Evolutionary conservation across 495 filamentous ascomycete genomes (phyloP).

Genomic region (Xylaria venustula): DNA sequence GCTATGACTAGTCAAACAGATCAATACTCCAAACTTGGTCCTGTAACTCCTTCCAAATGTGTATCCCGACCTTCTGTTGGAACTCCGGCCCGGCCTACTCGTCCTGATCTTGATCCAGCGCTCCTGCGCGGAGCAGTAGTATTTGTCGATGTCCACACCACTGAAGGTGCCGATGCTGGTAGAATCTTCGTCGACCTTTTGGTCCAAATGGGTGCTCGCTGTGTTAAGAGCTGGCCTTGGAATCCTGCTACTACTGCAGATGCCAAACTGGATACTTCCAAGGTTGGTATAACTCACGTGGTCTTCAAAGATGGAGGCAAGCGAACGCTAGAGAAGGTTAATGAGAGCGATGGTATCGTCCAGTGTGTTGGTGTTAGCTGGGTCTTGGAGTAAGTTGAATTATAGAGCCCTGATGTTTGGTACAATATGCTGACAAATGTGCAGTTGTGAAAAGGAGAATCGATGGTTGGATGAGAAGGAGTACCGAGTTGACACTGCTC

Average conservation of each 20-base stretch:
- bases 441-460: constrained; percentile 76
- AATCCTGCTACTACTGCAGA: constrained; percentile 52
- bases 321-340: constrained; percentile 83
- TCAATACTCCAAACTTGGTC: constrained; percentile 20
- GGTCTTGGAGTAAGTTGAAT: constrained; percentile 73
- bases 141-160: constrained; percentile 92
- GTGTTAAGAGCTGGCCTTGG: constrained; percentile 83
- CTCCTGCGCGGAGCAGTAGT: constrained; percentile 73
- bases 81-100: constrained; percentile 56
- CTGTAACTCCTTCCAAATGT: constrained; percentile 34
- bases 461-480: constrained; percentile 68
- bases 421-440: constrained; percentile 16
- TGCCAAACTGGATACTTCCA: constrained; percentile 39
- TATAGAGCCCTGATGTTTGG: background rate
- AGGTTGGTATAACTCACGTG: constrained; percentile 88
- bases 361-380: constrained; percentile 83
- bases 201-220: constrained; percentile 79
- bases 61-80: constrained; percentile 51
- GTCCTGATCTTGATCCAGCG: constrained; percentile 47
- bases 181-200: constrained; percentile 80
- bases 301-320: constrained; percentile 92
- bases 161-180: constrained; percentile 82
- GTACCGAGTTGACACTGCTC: constrained; percentile 69
- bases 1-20: constrained; percentile 15
- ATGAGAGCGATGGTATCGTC: constrained; percentile 69